These are phyloP conservation scores for Exophiala oligosperma DNA, from an alignment of 2,329 filamentous ascomycete species.

Conservation along the genomic window DNA sequence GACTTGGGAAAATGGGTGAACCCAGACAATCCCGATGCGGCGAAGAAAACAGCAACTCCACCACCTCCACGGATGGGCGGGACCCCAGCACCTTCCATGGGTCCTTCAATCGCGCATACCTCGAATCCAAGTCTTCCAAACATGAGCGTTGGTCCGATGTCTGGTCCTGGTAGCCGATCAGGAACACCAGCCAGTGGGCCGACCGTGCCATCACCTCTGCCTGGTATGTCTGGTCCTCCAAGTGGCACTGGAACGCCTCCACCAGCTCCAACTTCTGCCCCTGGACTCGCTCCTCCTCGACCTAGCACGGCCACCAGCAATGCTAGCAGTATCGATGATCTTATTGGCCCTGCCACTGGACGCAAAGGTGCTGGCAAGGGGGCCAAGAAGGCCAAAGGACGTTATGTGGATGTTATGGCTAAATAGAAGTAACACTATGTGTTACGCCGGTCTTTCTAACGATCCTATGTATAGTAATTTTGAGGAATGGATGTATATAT, in stretches of 20 bases:
- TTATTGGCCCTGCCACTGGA: constrained; percentile 74
- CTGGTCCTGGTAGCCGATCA: constrained; percentile 21
- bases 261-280: constrained; percentile 31
- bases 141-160: constrained; percentile 14
- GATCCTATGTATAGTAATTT: background rate
- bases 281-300: constrained; percentile 47
- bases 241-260: constrained; percentile 26
- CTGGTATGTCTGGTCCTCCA: constrained; percentile 33
- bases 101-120: constrained; percentile 7
- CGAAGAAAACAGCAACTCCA: constrained; percentile 66
- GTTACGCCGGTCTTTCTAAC: background rate
- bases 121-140: constrained; percentile 13
- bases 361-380: constrained; percentile 63
- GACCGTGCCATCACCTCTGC: constrained; percentile 18
- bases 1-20: constrained; percentile 99
- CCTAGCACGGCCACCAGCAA: constrained; percentile 83
- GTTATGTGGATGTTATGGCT: constrained; percentile 97
- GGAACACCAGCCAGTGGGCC: constrained; percentile 23
- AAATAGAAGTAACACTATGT: constrained; percentile 42
- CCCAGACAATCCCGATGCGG: constrained; percentile 75
- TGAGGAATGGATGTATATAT: background rate
- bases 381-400: constrained; percentile 64
- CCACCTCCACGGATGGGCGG: constrained; percentile 70
- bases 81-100: constrained; percentile 19
- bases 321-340: constrained; percentile 91